Evolutionary conservation across 2,329 filamentous ascomycete genomes (phyloP), one percentile per base, ranked within the genome.

Genomic region (Moelleriella libera): DNA sequence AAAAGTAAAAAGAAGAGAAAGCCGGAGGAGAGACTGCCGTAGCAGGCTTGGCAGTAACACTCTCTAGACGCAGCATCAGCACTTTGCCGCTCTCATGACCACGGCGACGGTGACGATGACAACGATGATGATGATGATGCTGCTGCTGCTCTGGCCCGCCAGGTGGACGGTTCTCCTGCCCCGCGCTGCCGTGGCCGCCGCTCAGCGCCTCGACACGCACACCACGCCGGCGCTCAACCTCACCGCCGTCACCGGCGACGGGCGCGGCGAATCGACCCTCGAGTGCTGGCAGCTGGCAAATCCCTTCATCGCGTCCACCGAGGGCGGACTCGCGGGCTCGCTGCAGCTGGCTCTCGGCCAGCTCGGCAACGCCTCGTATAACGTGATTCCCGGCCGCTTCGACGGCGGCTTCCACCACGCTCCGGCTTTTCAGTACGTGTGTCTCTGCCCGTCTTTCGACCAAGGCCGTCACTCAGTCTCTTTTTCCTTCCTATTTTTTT

Each of bases 221-320:
- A 47, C 49, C 9, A 48, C 47, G 3, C 49, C 44, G 10, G 43
- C 30, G 32, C 58, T 71, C 29, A 71, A 69, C 52, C 50, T 72
- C 46, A 72, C 69, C 4, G 62, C 68, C 14, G 50, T 71, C 30
- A 55, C 54, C 42, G 63, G 62, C 1, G 53, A 51, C 12, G 56
- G 65, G 47, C n/a, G n/a, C n/a, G 63, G 63, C 47, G 55, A 57
- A 5, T 72, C 69, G 7, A 60, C 59, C 6, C 53, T 72, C 5
- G 66, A 71, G 55, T 72, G 69, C 62, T 72, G 69, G 69, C 62
- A 68, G 48, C 52, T 72, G 3, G 41, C 44, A 2, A 37, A 41
- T 28, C 50, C 45, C 3, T 52, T 54, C 10, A 28, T 14, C 6
- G 52, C 59, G 3, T 61, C 63, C 7, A 48, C 55, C 6, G 47